phyloP scores from a whole-genome alignment of 352 stramenopile species.

The Phytophthora ohioensis region DNA sequence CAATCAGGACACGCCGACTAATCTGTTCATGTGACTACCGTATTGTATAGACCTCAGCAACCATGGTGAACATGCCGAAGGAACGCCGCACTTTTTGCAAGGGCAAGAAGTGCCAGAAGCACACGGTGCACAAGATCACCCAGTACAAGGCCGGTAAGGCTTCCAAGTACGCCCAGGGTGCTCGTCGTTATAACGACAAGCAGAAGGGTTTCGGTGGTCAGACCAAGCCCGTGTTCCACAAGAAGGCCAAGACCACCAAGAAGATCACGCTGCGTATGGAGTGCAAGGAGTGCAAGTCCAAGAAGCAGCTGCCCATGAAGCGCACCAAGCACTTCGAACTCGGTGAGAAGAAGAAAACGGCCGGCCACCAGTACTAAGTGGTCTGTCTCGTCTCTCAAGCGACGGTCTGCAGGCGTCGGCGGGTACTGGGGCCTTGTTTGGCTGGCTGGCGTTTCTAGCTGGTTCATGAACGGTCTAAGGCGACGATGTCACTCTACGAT shows the following conservation, averaged over 20 bases:
- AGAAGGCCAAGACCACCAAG: constrained; percentile 99
- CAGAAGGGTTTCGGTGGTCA: constrained; percentile 99
- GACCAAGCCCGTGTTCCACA: constrained; percentile 99
- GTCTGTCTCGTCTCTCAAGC: background rate
- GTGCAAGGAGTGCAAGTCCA: constrained; percentile 99
- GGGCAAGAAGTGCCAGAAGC: constrained; percentile 99
- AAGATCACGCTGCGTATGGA: constrained; percentile 98
- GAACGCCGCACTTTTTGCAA: constrained; percentile 99
- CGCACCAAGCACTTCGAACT: constrained; percentile 99
- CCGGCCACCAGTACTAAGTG: constrained; percentile 97
- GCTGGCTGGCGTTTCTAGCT: constrained; percentile 11
- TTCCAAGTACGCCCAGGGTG: constrained; percentile 98
- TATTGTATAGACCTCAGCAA: constrained; percentile 78
- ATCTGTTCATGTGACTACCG: background rate
- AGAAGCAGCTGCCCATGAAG: constrained; percentile 99
- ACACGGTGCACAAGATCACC: constrained; percentile 99
- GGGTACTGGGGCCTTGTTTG: constrained; percentile 9
- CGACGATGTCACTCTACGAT: constrained; percentile 36
- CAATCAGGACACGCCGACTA: constrained; percentile 14
- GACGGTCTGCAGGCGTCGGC: constrained; percentile 23
- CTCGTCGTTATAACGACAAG: constrained; percentile 99
- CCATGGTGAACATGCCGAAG: constrained; percentile 99
- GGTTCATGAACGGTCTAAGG: constrained; percentile 21
- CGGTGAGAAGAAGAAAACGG: constrained; percentile 99
- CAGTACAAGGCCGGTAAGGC: constrained; percentile 99